phyloP scores from a whole-genome alignment of 129 eudicot species.

The Mikania micrantha region DNA sequence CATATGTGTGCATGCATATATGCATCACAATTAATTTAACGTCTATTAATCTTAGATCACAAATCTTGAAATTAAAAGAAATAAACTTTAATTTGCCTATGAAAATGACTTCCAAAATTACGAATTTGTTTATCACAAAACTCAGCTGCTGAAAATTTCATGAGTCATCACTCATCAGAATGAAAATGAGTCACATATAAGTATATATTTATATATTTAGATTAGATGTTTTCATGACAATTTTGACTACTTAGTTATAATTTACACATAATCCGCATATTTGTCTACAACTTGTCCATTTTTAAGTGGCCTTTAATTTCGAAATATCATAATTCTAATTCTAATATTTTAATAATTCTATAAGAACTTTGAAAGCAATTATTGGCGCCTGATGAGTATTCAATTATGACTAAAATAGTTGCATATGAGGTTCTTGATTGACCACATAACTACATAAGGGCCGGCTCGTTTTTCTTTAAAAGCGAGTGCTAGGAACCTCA shows the following conservation, averaged over 20 bases:
- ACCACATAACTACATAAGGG: too few species aligned
- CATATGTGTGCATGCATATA: background rate
- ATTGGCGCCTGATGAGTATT: too few species aligned
- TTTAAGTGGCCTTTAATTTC: background rate
- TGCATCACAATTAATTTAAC: too few species aligned
- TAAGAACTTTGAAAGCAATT: background rate
- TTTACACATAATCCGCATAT: slow-evolving; percentile 3
- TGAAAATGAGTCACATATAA: slow-evolving; percentile 6
- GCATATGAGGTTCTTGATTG: slow-evolving; percentile 18
- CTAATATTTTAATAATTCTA: background rate
- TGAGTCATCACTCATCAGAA: slow-evolving; percentile 20
- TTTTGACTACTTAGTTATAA: background rate
- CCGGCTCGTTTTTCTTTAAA: too few species aligned
- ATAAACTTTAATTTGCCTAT: background rate
- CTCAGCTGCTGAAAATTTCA: background rate
- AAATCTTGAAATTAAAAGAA: slow-evolving; percentile 1
- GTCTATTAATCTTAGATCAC: too few species aligned
- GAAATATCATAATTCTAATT: background rate
- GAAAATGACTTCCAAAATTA: slow-evolving; percentile 14
- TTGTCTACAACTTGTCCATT: background rate
- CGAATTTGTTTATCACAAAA: background rate
- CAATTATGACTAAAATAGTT: background rate
- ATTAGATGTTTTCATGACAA: background rate
- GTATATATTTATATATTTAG: background rate
- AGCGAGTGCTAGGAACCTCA: too few species aligned